A percentile compares a stretch with the other conserved stretches of the same genome.
Conservation (phyloP, 225 moss, liverwort and hornwort genomes). For the Physcomitrellopsis africana region DNA sequence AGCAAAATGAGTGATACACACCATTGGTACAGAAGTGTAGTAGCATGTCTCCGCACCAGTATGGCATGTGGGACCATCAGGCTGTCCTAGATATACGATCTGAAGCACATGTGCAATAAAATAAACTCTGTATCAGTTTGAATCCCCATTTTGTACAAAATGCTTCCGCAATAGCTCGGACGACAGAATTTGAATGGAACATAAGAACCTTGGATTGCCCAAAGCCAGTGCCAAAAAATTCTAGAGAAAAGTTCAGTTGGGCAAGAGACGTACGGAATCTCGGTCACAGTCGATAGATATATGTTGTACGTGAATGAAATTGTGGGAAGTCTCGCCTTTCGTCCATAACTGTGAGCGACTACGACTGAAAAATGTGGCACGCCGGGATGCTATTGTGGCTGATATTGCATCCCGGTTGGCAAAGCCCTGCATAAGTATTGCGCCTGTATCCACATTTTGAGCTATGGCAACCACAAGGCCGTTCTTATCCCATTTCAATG, state of each 20-base stretch:
- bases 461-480: conserved; percentile 90
- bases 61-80: conserved; percentile 98
- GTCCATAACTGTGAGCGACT: conserved; percentile 97
- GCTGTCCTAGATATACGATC: conserved; percentile 91
- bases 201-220: conserved; percentile 8
- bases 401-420: conserved; percentile 90
- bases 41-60: conserved; percentile 98
- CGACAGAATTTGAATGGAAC: conserved; percentile 9
- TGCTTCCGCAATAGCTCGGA: background rate
- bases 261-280: conserved; percentile 77
- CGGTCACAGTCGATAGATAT: conserved; percentile 97
- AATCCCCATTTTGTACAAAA: conserved; percentile 8
- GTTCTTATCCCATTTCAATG: conserved; percentile 91
- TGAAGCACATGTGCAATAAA: conserved; percentile 53
- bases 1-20: conserved; percentile 27
- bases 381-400: conserved; percentile 86
- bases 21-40: conserved; percentile 76
- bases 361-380: conserved; percentile 94
- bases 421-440: conserved; percentile 96
- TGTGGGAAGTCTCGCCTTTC: conserved; percentile 94
- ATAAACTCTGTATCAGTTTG: conserved; percentile 33
- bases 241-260: conserved; percentile 18
- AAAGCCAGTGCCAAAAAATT: conserved; percentile 1
- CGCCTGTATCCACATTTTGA: conserved; percentile 95
- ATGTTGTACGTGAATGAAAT: conserved; percentile 93